Evolutionary conservation across 1,284 basidiomycete genomes (phyloP).

Genomic region (Puccinia brachypodii): DNA sequence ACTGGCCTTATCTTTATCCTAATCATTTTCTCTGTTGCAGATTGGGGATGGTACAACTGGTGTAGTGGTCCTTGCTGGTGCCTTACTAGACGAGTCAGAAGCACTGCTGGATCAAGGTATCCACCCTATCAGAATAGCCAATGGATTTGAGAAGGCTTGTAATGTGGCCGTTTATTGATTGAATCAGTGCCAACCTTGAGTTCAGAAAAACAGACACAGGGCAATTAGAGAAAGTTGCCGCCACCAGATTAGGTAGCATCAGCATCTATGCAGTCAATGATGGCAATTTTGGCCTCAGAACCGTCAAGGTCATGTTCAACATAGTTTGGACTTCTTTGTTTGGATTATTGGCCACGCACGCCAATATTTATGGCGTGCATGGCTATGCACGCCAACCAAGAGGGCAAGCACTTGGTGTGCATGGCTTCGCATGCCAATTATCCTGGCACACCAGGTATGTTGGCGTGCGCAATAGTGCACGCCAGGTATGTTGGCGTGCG

Average conservation of each 20-base stretch:
- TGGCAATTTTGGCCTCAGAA: no score
- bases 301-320: no score
- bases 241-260: constrained; percentile 94
- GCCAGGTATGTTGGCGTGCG: no score
- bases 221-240: constrained; percentile 89
- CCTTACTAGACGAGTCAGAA: constrained; percentile 80
- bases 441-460: no score
- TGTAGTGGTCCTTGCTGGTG: constrained; percentile 98
- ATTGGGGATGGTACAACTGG: constrained; percentile 99
- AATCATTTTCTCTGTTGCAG: constrained; percentile 50
- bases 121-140: constrained; percentile 96
- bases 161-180: constrained; percentile 83
- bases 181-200: constrained; percentile 84
- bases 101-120: constrained; percentile 92
- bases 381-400: no score
- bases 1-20: background rate
- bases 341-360: no score
- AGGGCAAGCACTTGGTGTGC: no score
- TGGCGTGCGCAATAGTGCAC: no score
- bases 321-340: no score
- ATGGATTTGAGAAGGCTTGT: constrained; percentile 95
- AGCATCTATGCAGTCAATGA: no score
- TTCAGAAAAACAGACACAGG: constrained; percentile 79
- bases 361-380: no score
- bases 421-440: no score